A percentile compares a stretch with the other conserved stretches of the same genome.
phyloP scores from a whole-genome alignment of 73 alveolate genomes.

The Paramecium tetraurelia region DNA sequence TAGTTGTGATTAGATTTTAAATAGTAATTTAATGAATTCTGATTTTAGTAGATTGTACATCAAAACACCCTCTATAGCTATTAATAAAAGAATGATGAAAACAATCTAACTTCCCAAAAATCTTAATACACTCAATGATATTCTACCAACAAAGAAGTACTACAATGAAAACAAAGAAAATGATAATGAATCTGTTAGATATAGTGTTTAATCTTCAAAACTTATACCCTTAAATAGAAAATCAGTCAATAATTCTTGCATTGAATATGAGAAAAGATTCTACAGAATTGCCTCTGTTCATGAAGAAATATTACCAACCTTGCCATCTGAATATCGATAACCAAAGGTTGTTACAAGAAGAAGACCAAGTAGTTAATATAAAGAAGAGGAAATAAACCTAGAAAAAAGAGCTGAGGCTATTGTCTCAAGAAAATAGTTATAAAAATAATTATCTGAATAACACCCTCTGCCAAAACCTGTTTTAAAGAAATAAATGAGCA shows the following conservation, averaged over 20 bases:
- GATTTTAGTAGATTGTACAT: not conserved
- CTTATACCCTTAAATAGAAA: not conserved
- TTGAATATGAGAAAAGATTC: not conserved
- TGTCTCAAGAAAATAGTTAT: not conserved
- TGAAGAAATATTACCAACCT: not conserved
- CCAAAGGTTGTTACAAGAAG: not conserved
- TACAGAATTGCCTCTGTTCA: conserved; percentile 41
- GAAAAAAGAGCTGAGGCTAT: not conserved
- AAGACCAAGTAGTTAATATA: conserved; percentile 2
- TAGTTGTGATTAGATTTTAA: conserved; percentile 44
- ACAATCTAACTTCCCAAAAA: conserved; percentile 18
- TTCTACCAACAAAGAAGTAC: not conserved
- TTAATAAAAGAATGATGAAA: conserved; percentile 33
- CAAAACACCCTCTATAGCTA: not conserved
- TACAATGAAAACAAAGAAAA: conserved; percentile 18
- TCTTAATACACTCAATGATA: not conserved
- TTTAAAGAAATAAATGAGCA: not conserved
- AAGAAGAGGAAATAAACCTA: not conserved
- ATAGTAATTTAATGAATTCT: not conserved
- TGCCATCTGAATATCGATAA: not conserved
- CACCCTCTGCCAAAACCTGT: conserved; percentile 18
- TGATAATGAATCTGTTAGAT: not conserved
- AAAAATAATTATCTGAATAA: not conserved
- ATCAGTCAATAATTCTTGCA: not conserved
- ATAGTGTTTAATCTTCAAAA: conserved; percentile 18